Conservation (phyloP, 148 eudicot genomes). For the Rhododendron mucronatum region DNA sequence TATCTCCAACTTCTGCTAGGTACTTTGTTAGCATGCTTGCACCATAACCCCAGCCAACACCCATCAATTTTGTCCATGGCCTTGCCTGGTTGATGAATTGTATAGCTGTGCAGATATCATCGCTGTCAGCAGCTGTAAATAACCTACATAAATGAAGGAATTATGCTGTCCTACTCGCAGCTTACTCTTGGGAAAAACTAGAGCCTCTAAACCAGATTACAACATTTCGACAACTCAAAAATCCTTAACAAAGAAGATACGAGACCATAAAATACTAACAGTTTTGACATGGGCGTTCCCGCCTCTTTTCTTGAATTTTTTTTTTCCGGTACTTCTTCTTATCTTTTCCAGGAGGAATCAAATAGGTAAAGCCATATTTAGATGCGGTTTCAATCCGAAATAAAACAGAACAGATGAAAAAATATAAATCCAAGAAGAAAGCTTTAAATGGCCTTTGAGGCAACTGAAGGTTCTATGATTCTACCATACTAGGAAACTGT, state of each 20-base stretch:
- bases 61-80: conserved; percentile 85
- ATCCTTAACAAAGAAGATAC: background rate
- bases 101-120: conserved; percentile 84
- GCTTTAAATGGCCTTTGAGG: background rate
- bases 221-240: background rate
- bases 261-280: background rate
- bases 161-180: conserved; percentile 32
- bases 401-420: background rate
- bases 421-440: background rate
- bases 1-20: conserved; percentile 83
- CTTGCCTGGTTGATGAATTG: conserved; percentile 64
- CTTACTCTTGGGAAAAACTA: conserved; percentile 11
- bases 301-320: background rate
- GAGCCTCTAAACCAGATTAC: background rate
- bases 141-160: conserved; percentile 60
- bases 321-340: background rate
- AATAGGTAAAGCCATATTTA: background rate
- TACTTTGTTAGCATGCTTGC: conserved; percentile 95
- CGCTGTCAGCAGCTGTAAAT: conserved; percentile 97
- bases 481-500: background rate
- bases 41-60: conserved; percentile 93
- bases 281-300: background rate
- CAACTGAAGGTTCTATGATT: background rate
- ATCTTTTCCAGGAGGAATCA: background rate
- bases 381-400: background rate